Evolutionary conservation across 805 yeast genomes (phyloP).

Genomic region (Zygoascus ofunaensis): DNA sequence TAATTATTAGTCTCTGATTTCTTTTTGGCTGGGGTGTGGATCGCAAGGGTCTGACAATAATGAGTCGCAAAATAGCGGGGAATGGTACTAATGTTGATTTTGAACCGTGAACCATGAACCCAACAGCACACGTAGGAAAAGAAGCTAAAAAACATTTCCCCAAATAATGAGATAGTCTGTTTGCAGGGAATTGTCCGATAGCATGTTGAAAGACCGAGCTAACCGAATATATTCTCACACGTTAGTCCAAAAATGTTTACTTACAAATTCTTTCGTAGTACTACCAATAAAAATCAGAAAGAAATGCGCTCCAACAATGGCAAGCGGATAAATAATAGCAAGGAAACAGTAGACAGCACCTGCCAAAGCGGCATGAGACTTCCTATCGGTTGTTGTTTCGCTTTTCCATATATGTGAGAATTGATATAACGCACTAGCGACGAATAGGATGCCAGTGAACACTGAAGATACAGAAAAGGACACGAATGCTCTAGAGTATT

Average conservation of each 20-base stretch:
- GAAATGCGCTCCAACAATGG: slow-evolving; percentile 46
- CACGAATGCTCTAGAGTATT: slow-evolving; percentile 16
- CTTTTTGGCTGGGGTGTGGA: no score
- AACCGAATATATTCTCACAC: no score
- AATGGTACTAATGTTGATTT: background rate
- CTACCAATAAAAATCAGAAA: slow-evolving; percentile 47
- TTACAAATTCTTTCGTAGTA: slow-evolving; percentile 67
- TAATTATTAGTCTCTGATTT: no score
- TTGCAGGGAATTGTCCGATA: no score
- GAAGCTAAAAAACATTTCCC: no score
- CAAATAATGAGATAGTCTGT: no score
- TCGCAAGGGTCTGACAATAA: no score
- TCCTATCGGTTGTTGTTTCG: slow-evolving; percentile 12
- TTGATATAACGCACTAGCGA: slow-evolving; percentile 29
- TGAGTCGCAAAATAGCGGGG: no score
- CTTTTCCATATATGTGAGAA: slow-evolving; percentile 13
- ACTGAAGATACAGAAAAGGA: slow-evolving; percentile 37
- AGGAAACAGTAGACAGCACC: slow-evolving; percentile 43
- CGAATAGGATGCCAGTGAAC: slow-evolving; percentile 25
- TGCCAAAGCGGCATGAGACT: slow-evolving; percentile 39
- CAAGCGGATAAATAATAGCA: slow-evolving; percentile 44
- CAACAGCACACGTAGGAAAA: no score
- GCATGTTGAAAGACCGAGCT: no score
- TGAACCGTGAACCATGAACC: background rate
- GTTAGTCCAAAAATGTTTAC: no score